Conservation (phyloP, 1,284 basidiomycete genomes). For the Sanguinoderma infundibulare region DNA sequence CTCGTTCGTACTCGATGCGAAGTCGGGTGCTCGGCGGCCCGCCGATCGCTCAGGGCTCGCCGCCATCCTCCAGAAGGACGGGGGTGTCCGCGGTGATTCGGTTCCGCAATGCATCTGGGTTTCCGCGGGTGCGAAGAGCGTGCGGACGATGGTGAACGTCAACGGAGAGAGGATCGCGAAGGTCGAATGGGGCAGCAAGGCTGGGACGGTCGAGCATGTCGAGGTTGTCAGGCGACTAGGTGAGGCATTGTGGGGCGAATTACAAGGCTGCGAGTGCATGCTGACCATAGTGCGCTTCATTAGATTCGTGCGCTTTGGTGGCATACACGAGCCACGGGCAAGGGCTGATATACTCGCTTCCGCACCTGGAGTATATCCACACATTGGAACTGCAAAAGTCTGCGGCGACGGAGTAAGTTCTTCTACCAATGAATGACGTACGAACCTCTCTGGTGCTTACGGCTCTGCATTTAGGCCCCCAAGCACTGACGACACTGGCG, state of each 20-base stretch:
- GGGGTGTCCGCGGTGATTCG: slow-evolving; percentile 18
- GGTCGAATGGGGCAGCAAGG: slow-evolving; percentile 59
- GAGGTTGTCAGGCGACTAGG: slow-evolving; percentile 61
- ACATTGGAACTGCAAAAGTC: slow-evolving; percentile 48
- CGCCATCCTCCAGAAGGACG: slow-evolving; percentile 30
- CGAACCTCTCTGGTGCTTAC: neutral
- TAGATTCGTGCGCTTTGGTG: slow-evolving; percentile 67
- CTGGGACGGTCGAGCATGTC: slow-evolving; percentile 49
- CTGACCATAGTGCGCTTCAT: neutral
- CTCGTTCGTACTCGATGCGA: slow-evolving; percentile 67
- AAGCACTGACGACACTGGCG: slow-evolving; percentile 59
- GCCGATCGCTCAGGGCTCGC: slow-evolving; percentile 52
- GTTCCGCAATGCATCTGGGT: slow-evolving; percentile 49
- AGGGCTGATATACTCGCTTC: slow-evolving; percentile 71
- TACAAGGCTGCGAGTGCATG: neutral
- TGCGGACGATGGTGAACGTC: slow-evolving; percentile 56
- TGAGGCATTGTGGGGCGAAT: slow-evolving; percentile 30
- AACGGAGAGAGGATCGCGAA: slow-evolving; percentile 63
- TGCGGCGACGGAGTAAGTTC: slow-evolving; percentile 46
- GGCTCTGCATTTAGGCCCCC: slow-evolving; percentile 42
- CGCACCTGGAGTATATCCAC: slow-evolving; percentile 62
- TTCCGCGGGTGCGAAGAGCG: slow-evolving; percentile 61
- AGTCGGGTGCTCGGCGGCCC: slow-evolving; percentile 52
- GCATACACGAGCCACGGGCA: slow-evolving; percentile 62
- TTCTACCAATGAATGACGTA: neutral